Base-by-base conservation (phyloP, 495 filamentous ascomycete species). In the Aspergillus haitiensis region DNA sequence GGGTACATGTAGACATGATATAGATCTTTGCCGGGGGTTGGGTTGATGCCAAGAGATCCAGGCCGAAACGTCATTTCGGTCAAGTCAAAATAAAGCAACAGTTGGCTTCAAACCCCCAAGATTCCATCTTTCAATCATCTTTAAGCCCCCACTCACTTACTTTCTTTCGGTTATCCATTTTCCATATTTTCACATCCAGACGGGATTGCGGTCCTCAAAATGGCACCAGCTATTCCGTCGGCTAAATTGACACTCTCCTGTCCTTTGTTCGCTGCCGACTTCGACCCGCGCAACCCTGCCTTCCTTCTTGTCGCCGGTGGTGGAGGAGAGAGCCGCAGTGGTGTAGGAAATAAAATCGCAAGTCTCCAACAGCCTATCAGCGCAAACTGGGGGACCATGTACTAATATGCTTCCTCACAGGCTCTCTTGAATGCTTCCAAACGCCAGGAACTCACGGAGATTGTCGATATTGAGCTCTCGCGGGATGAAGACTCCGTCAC, bases 401-500 rank as follows among this genome's bases (percentile, higher is more conserved):
- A 8, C 52, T 32, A 42, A 34, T 42, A 21, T 0, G 39, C 33
- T 36, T 48, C 42, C 36, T 21, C 46, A 49, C 62, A 91, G 89
- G 87, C 83, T 27, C 74, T 92, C 33, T 76, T 97, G 33, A 87
- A 94, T 67, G 80, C 86, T 11, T 82, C 72, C 63, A 68, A 81
- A 81, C 76, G 80, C 77, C 73, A 82, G 12, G 78, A 89, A 27
- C 72, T 96, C 46, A 78, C 81, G 42, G 78, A 87, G 63, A 71
- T 80, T n/a, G 81, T 86, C 60, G 89, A 94, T 64, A 76, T 96
- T 67, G 88, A 91, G 35, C 83, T 97, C 56, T 91, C 88, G 64
- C 82, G 84, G 66, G 85, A 96, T 67, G 94, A 97, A 75, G 94
- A 98, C 78, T 95, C 88, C 45, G 91, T 96, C 63, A 93, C 88